A percentile compares a stretch with the other conserved stretches of the same genome.
These are phyloP conservation scores for Fusarium sublunatum DNA, from an alignment of 2,329 filamentous ascomycete genomes.

Conservation along the genomic window DNA sequence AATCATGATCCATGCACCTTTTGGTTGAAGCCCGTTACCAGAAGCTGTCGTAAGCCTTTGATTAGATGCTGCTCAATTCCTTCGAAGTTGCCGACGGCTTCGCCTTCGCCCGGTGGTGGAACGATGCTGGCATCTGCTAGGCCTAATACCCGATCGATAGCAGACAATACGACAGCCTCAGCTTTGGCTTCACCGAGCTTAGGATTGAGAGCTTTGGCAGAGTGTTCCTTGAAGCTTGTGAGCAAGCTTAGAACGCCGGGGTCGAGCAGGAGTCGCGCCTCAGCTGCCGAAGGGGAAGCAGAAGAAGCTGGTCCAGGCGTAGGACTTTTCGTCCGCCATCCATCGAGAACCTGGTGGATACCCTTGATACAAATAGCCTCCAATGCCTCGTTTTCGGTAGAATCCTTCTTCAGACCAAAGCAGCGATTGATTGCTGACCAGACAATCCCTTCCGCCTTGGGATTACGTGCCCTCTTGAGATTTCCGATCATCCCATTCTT, in stretches of 20 bases:
- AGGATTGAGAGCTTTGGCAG: conserved; percentile 55
- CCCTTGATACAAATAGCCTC: conserved; percentile 60
- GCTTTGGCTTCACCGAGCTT: conserved; percentile 56
- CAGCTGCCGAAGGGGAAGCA: conserved; percentile 36
- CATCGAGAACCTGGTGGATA: conserved; percentile 56
- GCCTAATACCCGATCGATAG: conserved; percentile 63
- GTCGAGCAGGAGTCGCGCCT: conserved; percentile 50
- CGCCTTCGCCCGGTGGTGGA: conserved; percentile 49
- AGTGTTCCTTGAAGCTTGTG: conserved; percentile 59
- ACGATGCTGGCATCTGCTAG: conserved; percentile 59
- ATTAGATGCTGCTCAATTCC: conserved; percentile 57
- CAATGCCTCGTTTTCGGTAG: conserved; percentile 59
- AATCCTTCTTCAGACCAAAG: conserved; percentile 59
- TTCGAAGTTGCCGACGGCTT: conserved; percentile 51
- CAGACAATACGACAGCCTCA: conserved; percentile 61
- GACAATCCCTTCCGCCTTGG: conserved; percentile 60
- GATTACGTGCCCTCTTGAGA: conserved; percentile 56
- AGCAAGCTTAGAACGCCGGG: conserved; percentile 57
- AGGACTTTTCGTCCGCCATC: conserved; percentile 55
- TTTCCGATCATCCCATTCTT: conserved; percentile 61
- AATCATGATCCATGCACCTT: conserved; percentile 46
- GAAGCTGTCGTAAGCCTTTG: conserved; percentile 54
- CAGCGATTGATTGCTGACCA: conserved; percentile 65
- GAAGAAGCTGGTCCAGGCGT: conserved; percentile 47
- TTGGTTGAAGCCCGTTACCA: conserved; percentile 54